Evolutionary conservation across 2,329 filamentous ascomycete genomes (phyloP).

Genomic region (Verticillium zaregamsianum): DNA sequence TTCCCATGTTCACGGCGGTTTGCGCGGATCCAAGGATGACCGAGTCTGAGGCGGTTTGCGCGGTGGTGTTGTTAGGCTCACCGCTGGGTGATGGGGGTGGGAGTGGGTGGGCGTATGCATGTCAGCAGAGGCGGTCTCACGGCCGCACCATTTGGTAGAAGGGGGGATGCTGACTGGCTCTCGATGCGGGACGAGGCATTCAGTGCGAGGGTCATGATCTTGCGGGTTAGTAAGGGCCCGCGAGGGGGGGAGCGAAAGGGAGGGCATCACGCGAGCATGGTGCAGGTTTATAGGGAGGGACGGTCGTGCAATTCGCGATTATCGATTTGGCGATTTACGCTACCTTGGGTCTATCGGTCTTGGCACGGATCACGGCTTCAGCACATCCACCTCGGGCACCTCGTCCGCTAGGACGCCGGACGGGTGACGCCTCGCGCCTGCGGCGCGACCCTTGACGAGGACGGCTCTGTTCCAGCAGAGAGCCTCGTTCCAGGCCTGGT

Average conservation of each 20-base stretch:
- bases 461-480: conserved; percentile 1
- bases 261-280: background rate
- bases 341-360: background rate
- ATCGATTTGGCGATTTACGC: background rate
- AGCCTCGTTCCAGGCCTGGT: background rate
- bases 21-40: background rate
- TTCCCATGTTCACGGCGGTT: background rate
- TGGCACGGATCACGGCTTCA: background rate
- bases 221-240: background rate
- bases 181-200: background rate
- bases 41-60: background rate
- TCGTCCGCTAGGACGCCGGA: background rate
- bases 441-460: background rate
- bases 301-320: background rate
- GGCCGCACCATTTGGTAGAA: background rate
- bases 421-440: background rate
- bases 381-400: background rate
- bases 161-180: background rate
- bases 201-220: background rate
- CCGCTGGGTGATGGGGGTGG: background rate
- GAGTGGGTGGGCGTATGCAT: background rate
- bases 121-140: background rate
- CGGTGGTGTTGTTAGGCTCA: background rate
- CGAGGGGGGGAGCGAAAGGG: background rate
- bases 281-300: background rate